A percentile compares a stretch with the other conserved stretches of the same genome.
Evolutionary conservation across 2,329 filamentous ascomycete species (phyloP).

Genomic region (Colletotrichum tabaci): DNA sequence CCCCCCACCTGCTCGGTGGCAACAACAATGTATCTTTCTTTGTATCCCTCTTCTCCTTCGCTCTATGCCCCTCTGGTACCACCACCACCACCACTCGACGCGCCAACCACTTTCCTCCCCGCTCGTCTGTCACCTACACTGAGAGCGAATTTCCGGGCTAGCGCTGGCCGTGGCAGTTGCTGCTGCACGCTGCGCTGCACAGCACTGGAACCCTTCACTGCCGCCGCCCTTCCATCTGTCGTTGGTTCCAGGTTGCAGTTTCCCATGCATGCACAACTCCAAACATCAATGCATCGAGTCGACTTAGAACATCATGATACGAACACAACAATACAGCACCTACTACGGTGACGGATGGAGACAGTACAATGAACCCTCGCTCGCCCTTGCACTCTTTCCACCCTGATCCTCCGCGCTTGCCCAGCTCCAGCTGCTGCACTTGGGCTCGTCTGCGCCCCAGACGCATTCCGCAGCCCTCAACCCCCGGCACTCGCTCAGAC

Average conservation of each 20-base stretch:
- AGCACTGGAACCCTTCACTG: slow-evolving; percentile 6
- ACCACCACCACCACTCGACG: background rate
- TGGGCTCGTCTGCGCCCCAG: background rate
- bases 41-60: slow-evolving; percentile 11
- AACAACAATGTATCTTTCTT: background rate
- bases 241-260: background rate
- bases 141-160: background rate
- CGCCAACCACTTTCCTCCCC: background rate
- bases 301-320: background rate
- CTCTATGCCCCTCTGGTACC: background rate
- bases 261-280: slow-evolving; percentile 7
- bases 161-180: background rate
- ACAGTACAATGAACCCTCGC: too few species aligned
- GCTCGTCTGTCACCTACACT: background rate
- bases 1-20: slow-evolving; percentile 4
- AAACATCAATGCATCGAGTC: background rate
- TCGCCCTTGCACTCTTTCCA: too few species aligned
- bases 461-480: slow-evolving; percentile 9
- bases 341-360: too few species aligned
- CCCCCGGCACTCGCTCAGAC: slow-evolving; percentile 27
- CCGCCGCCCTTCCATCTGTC: background rate
- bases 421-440: background rate
- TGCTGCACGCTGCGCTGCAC: slow-evolving; percentile 14
- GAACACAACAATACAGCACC: background rate
- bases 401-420: background rate